Evolutionary conservation across 2,329 filamentous ascomycete species (phyloP).

Genomic region (Talaromyces sp.): DNA sequence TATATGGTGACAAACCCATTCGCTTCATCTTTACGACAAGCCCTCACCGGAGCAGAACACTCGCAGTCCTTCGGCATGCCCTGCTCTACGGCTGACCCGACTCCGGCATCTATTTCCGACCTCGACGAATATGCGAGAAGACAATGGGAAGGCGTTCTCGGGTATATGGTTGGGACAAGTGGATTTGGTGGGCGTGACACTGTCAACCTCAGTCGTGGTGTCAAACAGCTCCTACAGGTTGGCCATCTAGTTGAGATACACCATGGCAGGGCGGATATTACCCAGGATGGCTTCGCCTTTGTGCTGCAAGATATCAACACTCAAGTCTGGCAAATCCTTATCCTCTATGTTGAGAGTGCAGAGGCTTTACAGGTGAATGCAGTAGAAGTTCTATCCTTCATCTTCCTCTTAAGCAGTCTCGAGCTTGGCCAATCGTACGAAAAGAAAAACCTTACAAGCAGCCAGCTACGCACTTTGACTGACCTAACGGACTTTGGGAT

Average conservation of each 20-base stretch:
- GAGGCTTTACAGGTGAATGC: conserved; percentile 73
- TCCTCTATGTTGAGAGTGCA: conserved; percentile 86
- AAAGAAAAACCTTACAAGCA: conserved; percentile 73
- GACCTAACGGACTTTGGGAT: conserved; percentile 90
- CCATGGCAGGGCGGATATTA: conserved; percentile 64
- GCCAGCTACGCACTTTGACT: conserved; percentile 82
- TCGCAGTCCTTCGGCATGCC: conserved; percentile 90
- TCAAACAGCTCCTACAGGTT: conserved; percentile 76
- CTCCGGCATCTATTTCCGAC: conserved; percentile 63
- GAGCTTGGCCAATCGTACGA: conserved; percentile 90
- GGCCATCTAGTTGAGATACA: conserved; percentile 72
- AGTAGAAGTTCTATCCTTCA: conserved; percentile 90
- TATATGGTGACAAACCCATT: conserved; percentile 80
- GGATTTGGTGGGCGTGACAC: conserved; percentile 46
- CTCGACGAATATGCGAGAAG: conserved; percentile 80
- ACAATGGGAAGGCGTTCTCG: conserved; percentile 94
- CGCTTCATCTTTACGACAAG: conserved; percentile 74
- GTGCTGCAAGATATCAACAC: conserved; percentile 92
- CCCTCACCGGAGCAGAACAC: conserved; percentile 78
- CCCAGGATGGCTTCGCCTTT: conserved; percentile 89
- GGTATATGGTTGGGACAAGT: conserved; percentile 74
- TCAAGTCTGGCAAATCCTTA: conserved; percentile 91
- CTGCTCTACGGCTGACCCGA: conserved; percentile 59
- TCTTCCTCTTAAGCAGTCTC: conserved; percentile 90
- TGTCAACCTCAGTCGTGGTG: conserved; percentile 63